Percentiles rank a stretch among this genome's conserved stretches.
Conservation (phyloP, 331 rosid species). For the Spiraea crenata region DNA sequence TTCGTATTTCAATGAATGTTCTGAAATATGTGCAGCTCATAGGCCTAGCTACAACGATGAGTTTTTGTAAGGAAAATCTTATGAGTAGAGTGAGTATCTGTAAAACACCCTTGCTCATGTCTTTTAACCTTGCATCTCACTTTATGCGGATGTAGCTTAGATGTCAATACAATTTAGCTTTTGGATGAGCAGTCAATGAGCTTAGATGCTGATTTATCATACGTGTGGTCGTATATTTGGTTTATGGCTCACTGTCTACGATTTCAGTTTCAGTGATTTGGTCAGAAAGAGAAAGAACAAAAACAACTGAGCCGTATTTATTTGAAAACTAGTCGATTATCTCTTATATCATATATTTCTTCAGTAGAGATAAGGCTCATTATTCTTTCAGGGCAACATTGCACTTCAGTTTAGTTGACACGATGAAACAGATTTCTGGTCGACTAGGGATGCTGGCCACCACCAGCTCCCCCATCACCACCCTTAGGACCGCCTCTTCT, state of each 20-base stretch:
- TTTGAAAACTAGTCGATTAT: background rate
- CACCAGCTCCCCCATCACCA: background rate
- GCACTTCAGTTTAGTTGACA: background rate
- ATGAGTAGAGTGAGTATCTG: conserved; percentile 6
- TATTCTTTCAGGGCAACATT: too few species aligned
- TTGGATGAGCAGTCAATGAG: background rate
- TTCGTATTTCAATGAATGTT: background rate
- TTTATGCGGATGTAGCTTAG: background rate
- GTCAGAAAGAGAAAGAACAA: background rate
- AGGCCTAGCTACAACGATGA: conserved; percentile 12
- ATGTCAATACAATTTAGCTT: conserved; percentile 12
- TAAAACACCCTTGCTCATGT: background rate
- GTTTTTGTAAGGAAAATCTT: conserved; percentile 2
- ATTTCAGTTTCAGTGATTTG: too few species aligned
- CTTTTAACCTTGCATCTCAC: background rate
- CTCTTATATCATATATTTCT: too few species aligned
- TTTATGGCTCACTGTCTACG: background rate
- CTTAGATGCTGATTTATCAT: background rate
- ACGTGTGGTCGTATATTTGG: background rate
- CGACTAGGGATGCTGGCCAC: conserved; percentile 1
- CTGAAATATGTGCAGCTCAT: conserved; percentile 10
- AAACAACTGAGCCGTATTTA: background rate
- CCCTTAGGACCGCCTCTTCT: background rate
- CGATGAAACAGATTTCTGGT: background rate
- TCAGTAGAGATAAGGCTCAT: too few species aligned